Evolutionary conservation across 225 moss, liverwort and hornwort species (phyloP), one percentile per base, ranked within the genome.

Genomic region (Pseudisothecium myosuroides): DNA sequence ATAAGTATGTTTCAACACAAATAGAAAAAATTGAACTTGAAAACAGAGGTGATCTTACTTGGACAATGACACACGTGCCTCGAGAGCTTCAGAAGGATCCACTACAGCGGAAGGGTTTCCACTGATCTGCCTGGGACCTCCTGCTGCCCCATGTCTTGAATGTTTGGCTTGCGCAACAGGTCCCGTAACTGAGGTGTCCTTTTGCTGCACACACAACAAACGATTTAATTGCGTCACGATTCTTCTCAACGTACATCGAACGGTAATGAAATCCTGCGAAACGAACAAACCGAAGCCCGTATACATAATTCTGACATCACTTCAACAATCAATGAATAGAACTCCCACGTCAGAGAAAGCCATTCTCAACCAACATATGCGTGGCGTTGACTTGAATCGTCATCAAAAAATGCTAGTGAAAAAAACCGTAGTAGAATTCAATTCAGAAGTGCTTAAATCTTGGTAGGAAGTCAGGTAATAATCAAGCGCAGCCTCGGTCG

Each of bases 31-130:
- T 47, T 74, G 19, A 88, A 88, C 50, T 81, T 39, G 60, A 69
- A 75, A 84, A 79, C 67, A 86, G 39, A 81, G 50, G 47, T 71
- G 61, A 76, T 41, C 91, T 93, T 93, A 98, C 96, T 92, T 95
- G 90, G 95, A 90, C 90, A 93, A 82, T 64, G 92, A 91, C 81
- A 95, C 91, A 76, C 95, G 93, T 75, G 98, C 88, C 86, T 96
- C 96, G 76, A 94, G 87, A 83, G 89, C 89, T 86, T 93, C 97
- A 81, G 90, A 93, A 89, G 94, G 90, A 77, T 96, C 95, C 74
- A 90, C 49, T 16, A 77, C 63, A 83, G 81, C 77, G 64, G 91
- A 88, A 77, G 89, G 24, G 69, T 87, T 90, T 81, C 88, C 93
- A 59, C 90, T 94, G 58, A 56, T 91, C 89, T 93, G 93, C 93